Evolutionary conservation across 192 early-diverging fungal species (phyloP), one percentile per base, ranked within the genome.

Genomic region (Lunasporangiospora selenospora): DNA sequence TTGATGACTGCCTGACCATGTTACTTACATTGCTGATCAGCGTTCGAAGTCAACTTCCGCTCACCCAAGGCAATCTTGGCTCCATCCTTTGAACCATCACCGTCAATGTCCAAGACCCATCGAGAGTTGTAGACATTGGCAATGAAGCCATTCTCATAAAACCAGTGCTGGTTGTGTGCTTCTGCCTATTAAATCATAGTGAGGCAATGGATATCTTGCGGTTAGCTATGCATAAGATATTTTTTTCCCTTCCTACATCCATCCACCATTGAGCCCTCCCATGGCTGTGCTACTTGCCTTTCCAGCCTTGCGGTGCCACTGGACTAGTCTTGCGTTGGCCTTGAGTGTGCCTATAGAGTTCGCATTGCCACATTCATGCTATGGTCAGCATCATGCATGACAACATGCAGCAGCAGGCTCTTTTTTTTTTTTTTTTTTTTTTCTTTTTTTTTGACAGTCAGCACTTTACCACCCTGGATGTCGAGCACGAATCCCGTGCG

Each of bases 51-150:
- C 37, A 47, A 29, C 48, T 71, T 71, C 53, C 67, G 67, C 41
- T 71, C 67, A 19, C 67, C 67, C 19, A 71, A 44, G n/a, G 67
- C 67, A 43, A 71, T 71, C 47, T 71, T 71, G 53, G 67, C 67
- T 27, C 67, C 67, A 47, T 71, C 67, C 44, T 71, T 71, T 19
- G 67, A 51, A 21, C 67, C 67, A 42, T 71, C 67, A 21, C 67
- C 67, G 36, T 71, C 67, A 44, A 71, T 71, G 38, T 71, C 67
- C 53, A 71, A 31, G 31, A 71, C 67, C n/a, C 62, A 59, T 26
- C 67, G 52, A 6, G 67, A 71, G 36, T 71, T 71, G 59, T 71
- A 71, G 40, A 71, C 67, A 27, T 71, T 71, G 59, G 67, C 67
- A 36, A 71, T 71, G 53, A 71, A 71, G 34, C 67, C 67, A 26